Conservation (phyloP, 202 grass and related monocot species). For the Carex arenaria region DNA sequence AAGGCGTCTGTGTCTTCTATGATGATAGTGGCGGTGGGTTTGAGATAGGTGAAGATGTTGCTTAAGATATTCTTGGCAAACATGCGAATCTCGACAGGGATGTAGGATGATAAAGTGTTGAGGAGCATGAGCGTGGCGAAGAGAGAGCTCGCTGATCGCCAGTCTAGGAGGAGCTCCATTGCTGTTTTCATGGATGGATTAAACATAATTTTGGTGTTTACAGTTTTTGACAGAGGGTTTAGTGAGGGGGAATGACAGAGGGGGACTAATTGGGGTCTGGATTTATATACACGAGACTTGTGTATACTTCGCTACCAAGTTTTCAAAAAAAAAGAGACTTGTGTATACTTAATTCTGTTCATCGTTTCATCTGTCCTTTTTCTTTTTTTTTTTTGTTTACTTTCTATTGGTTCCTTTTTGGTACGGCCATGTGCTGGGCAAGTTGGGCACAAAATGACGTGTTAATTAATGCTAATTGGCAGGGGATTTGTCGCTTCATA, state of each 20-base stretch:
- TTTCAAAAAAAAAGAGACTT: no score
- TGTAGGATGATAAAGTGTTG: constrained; percentile 22
- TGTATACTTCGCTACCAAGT: no score
- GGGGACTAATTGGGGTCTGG: neutral
- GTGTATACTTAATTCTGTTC: neutral
- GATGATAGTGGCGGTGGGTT: constrained; percentile 32
- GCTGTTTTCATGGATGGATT: neutral
- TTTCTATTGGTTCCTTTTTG: neutral
- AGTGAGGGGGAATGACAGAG: neutral
- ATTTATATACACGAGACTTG: neutral
- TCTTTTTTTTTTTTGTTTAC: no score
- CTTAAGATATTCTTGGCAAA: constrained; percentile 16
- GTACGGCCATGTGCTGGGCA: neutral
- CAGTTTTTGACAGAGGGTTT: neutral
- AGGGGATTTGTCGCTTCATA: neutral
- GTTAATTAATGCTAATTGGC: neutral
- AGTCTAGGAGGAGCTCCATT: constrained; percentile 53
- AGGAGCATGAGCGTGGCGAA: constrained; percentile 49
- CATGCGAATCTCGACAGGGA: constrained; percentile 41
- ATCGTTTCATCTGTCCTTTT: neutral
- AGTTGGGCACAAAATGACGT: neutral
- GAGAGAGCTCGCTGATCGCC: constrained; percentile 49
- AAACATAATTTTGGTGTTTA: neutral
- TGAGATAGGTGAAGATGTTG: constrained; percentile 21
- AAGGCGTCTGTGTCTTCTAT: constrained; percentile 51